Base-by-base conservation (phyloP, 1,284 basidiomycete genomes). In the Ceratorhiza oryzae-sativae region DNA sequence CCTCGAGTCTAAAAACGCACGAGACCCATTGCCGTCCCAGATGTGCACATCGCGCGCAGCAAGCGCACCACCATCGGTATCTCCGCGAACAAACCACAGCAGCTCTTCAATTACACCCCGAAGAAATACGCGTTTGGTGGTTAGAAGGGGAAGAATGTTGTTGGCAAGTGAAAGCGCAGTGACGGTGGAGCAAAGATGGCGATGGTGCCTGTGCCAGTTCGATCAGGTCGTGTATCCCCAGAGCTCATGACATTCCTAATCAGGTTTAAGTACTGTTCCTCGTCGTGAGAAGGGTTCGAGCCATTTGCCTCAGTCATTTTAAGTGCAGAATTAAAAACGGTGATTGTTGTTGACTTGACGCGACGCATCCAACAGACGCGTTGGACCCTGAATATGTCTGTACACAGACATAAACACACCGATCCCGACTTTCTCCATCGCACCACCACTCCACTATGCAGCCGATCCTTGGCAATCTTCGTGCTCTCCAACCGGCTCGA, bases 1-100 rank as follows among this genome's bases (percentile, higher is more conserved):
- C 20, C 94, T 85, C 72, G 86, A 86, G 77, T 95, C 93, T 42
- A 99, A 82, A 77, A 97, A 99, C 73, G 88, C 91, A 75, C 90
- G 87, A 12, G 91, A 92, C 6, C 95, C 97, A 77, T 99, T 99
- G 0, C 95, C 96, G 79, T 98, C 95, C 97, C 97, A 99, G 77
- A 99, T 99, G 79, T 94, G 92, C 74, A 99, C 87, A 58, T 93
- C 94, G 78, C 92, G 92, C n/a, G 87, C 84, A 0, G 89, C 88
- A 39, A 99, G 86, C 0, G 90, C 77, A 9, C 84, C 88, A 0
- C 92, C 89, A 81, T 98, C 94, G 0, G 97, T 98, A 25, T 84
- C 86, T 0, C 96, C 97, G 25, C 85, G 84, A 18, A 98, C 84
- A 78, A 99, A 99, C 97, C 97, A 99, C 4, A 99, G 85, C 0